Conservation (phyloP, 2,329 filamentous ascomycete genomes). For the Alternaria triticina region DNA sequence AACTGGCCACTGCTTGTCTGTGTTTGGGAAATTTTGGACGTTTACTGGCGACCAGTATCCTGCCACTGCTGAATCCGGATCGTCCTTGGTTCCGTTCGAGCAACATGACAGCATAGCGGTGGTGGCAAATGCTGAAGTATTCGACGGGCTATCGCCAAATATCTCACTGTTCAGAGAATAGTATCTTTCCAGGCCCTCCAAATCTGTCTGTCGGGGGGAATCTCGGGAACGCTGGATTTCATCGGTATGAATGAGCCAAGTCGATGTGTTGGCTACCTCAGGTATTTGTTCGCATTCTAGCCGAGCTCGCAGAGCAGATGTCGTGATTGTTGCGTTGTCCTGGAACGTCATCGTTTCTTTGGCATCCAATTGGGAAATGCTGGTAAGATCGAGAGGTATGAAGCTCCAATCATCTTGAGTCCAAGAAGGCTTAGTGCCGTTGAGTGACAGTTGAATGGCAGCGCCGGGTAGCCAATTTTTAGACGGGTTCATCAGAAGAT, state of each 20-base stretch:
- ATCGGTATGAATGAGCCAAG: slow-evolving; percentile 8
- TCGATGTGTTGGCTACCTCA: slow-evolving; percentile 11
- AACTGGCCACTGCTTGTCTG: slow-evolving; percentile 10
- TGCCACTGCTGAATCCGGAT: slow-evolving; percentile 6
- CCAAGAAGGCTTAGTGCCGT: slow-evolving; percentile 20
- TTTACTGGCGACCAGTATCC: slow-evolving; percentile 22
- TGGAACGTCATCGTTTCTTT: background rate
- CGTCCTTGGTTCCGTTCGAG: slow-evolving; percentile 9
- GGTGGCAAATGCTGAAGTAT: slow-evolving; percentile 8
- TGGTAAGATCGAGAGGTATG: slow-evolving; percentile 12
- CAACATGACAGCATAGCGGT: slow-evolving; percentile 9
- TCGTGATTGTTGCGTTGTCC: slow-evolving; percentile 15
- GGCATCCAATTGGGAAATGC: background rate
- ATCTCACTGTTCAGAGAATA: no score
- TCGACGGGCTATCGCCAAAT: background rate
- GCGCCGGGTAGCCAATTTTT: slow-evolving; percentile 22
- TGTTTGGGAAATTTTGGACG: background rate
- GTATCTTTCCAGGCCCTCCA: background rate
- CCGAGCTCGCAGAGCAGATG: slow-evolving; percentile 14
- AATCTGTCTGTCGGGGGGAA: background rate
- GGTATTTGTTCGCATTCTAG: slow-evolving; percentile 12
- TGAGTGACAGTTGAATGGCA: slow-evolving; percentile 12
- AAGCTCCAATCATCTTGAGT: slow-evolving; percentile 24
- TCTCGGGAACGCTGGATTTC: background rate
- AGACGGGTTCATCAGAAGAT: background rate